Evolutionary conservation across 2,329 filamentous ascomycete species (phyloP), one percentile per base, ranked within the genome.

Genomic region (Diplodia seriata): DNA sequence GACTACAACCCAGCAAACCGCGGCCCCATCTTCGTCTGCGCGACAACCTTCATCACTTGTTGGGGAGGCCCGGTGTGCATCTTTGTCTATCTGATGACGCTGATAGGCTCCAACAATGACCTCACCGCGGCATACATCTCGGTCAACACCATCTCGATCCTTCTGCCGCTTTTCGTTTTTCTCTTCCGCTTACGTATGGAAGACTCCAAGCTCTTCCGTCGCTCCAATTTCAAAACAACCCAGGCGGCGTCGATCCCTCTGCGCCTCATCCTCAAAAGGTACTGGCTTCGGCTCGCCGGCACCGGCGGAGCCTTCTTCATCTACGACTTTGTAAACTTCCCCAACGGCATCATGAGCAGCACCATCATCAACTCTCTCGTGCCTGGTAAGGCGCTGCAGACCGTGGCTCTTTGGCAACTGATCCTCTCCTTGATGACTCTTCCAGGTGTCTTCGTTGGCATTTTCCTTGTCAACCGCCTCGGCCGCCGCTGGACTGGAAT

Each of bases 101-200:
- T 76, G 20, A 68, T 71, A 36, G 73, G 67, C 12, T 70, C 69
- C 20, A 50, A 69, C 31, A 70, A 73, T 26, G 83, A 84, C 61
- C 78, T 78, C 70, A 81, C 70, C 53, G 70, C 81, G 3, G 79
- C 78, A 0, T 81, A 80, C 33, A 80, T 81, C 14, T 78, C 78
- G 50, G 75, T 81, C 69, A 73, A 83, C 69, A 75, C 80, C 9
- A 80, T 85, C 4, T 80, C 77, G 5, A 75, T 84, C 43, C 84
- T 84, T 54, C 72, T 83, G 50, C 83, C 83, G 1, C 70, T 85
- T 20, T 76, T 79, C 5, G 76, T 85, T 61, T 85, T 84, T 71
- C 83, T 83, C 73, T 85, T 85, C 72, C 81, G 83, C 4, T 73
- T 85, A 40, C 80, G 80, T 70, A 84, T 85, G 81, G 75, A 84